Percentiles rank a stretch among this genome's conserved stretches.
Evolutionary conservation across 805 yeast species (phyloP).

Genomic region (Saturnispora silvae): DNA sequence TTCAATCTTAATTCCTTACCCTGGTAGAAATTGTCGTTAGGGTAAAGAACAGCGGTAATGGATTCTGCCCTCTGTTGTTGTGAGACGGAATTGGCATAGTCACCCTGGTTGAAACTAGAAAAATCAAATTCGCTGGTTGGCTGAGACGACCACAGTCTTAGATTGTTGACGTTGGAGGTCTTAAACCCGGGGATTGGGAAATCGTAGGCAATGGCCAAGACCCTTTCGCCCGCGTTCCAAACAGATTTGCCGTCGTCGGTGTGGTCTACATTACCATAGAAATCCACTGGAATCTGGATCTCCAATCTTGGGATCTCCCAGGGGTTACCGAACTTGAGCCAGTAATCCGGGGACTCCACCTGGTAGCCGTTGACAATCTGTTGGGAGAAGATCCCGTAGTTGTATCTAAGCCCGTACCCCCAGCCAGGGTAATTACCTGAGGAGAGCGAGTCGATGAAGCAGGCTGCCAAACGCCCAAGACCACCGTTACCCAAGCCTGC

Average conservation of each 20-base stretch:
- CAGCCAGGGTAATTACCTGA: constrained; percentile 86
- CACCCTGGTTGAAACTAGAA: constrained; percentile 83
- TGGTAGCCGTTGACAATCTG: constrained; percentile 85
- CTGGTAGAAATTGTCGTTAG: constrained; percentile 83
- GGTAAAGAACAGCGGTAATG: constrained; percentile 85
- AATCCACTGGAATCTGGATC: constrained; percentile 81
- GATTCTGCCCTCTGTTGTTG: constrained; percentile 86
- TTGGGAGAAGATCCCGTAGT: constrained; percentile 89
- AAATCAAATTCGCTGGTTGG: constrained; percentile 91
- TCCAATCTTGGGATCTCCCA: constrained; percentile 89
- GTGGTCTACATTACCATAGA: constrained; percentile 66
- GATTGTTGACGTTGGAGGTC: constrained; percentile 74
- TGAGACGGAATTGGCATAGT: constrained; percentile 71
- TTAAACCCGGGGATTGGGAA: constrained; percentile 88
- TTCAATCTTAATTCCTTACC: constrained; percentile 89
- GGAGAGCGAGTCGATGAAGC: constrained; percentile 81
- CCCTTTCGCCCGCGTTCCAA: constrained; percentile 87
- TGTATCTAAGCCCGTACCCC: constrained; percentile 93
- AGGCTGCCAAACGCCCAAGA: constrained; percentile 87
- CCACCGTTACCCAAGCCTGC: constrained; percentile 97
- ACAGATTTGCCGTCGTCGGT: constrained; percentile 41
- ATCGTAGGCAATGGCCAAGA: constrained; percentile 82
- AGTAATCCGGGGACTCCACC: constrained; percentile 89
- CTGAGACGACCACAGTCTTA: constrained; percentile 81
- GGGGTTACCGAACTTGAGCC: constrained; percentile 83